Base-by-base conservation (phyloP, 768 basidiomycete species). In the Macrolepiota albuminosa region DNA sequence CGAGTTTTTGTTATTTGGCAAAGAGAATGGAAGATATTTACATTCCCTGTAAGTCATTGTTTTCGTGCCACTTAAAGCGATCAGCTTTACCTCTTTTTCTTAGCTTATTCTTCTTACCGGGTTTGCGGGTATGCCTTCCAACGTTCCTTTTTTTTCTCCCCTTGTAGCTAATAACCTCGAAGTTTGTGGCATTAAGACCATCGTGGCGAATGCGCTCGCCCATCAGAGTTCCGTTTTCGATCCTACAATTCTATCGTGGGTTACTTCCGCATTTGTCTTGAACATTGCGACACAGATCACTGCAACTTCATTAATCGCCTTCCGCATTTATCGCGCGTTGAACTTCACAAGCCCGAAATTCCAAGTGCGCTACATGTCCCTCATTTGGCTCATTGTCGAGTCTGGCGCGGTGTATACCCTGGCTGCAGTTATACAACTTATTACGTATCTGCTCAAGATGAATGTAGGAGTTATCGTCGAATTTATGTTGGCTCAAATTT, bases 381-480 rank as follows among this genome's bases (percentile, higher is more conserved):
- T 68, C 55, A 57, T 69, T 6, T 71, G 64, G 64, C 55, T 71
- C 26, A 65, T 71, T n/a, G 64, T 67, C 0, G 70, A 71, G 58
- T 63, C 62, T 24, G 70, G 70, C 18, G 65, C 66, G 39, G 57
- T 71, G n/a, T 71, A 69, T 54, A 68, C 70, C 7, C 59, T 66
- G 34, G 68, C 65, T 6, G 70, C 68, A 16, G 31, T 71, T 36
- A 62, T 71, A 24, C 68, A 71, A 33, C 43, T 71, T 11, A 61
- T 69, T 26, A 69, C 67, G 18, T 68, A 71, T 48, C 50, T 67
- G 29, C 36, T 63, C 26, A 63, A 64, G n/a, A 71, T 71, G 68
- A 71, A 71, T 50, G 68, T 68, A 3, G 67, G 69, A 24, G 69
- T 71, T 11, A 69, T 69, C 13, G 58, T 71, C 59, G 70, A 71